Percentiles rank a stretch among this genome's conserved stretches.
Evolutionary conservation across 2,329 filamentous ascomycete species (phyloP).

Genomic region (Colletotrichum caudatum): DNA sequence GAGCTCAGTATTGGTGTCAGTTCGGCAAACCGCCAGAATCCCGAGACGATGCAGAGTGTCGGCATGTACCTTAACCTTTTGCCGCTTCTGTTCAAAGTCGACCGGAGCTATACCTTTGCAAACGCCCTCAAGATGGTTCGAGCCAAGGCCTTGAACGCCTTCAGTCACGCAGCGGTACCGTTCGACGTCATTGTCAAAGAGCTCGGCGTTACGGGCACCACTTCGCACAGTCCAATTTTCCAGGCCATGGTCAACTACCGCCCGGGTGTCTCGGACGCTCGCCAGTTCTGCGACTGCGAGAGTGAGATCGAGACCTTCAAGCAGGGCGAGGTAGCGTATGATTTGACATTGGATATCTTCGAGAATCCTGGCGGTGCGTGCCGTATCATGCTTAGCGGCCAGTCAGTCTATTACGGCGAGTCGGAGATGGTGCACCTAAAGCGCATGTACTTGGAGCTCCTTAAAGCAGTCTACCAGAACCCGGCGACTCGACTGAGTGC

Average conservation of each 20-base stretch:
- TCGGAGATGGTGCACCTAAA: neutral
- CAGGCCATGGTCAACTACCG: slow-evolving; percentile 56
- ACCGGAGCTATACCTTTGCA: neutral
- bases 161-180: slow-evolving; percentile 59
- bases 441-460: neutral
- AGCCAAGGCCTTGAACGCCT: slow-evolving; percentile 48
- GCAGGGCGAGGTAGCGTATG: slow-evolving; percentile 7
- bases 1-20: slow-evolving; percentile 62
- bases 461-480: neutral
- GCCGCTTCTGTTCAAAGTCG: slow-evolving; percentile 55
- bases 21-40: slow-evolving; percentile 56
- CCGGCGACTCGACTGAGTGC: neutral
- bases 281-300: neutral
- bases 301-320: neutral
- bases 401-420: slow-evolving; percentile 2
- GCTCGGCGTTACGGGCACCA: slow-evolving; percentile 55
- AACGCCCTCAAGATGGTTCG: neutral
- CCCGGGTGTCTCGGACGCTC: slow-evolving; percentile 39
- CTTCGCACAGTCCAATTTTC: slow-evolving; percentile 60
- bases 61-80: slow-evolving; percentile 64
- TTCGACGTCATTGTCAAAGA: slow-evolving; percentile 62
- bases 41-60: slow-evolving; percentile 50
- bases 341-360: slow-evolving; percentile 11
- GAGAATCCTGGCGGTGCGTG: slow-evolving; percentile 1
- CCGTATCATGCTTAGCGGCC: neutral